These are phyloP conservation scores for Xylaria sp. DNA, from an alignment of 2,329 filamentous ascomycete species.

Conservation along the genomic window DNA sequence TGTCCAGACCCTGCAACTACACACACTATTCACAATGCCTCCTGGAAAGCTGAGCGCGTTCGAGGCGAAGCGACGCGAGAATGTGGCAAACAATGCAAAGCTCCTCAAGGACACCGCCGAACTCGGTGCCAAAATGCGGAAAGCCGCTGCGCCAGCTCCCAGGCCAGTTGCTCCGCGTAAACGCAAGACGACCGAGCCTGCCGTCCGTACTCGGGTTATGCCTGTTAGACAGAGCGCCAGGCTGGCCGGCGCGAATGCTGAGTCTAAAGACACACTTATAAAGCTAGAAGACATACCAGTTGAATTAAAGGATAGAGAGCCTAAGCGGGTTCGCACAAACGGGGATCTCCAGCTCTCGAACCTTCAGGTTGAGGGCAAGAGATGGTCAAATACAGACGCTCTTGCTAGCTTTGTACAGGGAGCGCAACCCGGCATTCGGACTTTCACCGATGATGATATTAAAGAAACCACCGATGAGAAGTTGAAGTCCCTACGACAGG, in stretches of 20 bases:
- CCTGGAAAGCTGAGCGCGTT: conserved; percentile 78
- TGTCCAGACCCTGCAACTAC: neutral
- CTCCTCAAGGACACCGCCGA: conserved; percentile 81
- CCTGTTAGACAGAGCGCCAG: conserved; percentile 69
- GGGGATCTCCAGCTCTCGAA: conserved; percentile 77
- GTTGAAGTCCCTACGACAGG: conserved; percentile 76
- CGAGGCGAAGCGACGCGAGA: conserved; percentile 84
- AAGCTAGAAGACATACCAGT: conserved; percentile 60
- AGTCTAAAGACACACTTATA: conserved; percentile 56
- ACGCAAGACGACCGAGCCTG: conserved; percentile 56
- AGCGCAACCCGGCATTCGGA: conserved; percentile 83
- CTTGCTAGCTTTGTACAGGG: conserved; percentile 70
- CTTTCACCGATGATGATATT: conserved; percentile 86
- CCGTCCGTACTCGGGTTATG: conserved; percentile 60
- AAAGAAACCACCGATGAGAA: conserved; percentile 82
- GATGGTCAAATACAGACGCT: conserved; percentile 76
- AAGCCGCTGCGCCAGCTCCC: conserved; percentile 62
- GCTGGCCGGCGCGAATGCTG: conserved; percentile 65
- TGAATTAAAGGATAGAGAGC: conserved; percentile 58
- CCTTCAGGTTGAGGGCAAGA: conserved; percentile 82
- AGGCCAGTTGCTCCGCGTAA: conserved; percentile 56
- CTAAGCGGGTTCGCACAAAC: conserved; percentile 67
- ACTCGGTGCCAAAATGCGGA: conserved; percentile 75
- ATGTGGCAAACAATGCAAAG: conserved; percentile 84
- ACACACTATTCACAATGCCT: conserved; percentile 55